Base-by-base conservation (phyloP, 2,329 filamentous ascomycete species). In the Scedosporium boydii region DNA sequence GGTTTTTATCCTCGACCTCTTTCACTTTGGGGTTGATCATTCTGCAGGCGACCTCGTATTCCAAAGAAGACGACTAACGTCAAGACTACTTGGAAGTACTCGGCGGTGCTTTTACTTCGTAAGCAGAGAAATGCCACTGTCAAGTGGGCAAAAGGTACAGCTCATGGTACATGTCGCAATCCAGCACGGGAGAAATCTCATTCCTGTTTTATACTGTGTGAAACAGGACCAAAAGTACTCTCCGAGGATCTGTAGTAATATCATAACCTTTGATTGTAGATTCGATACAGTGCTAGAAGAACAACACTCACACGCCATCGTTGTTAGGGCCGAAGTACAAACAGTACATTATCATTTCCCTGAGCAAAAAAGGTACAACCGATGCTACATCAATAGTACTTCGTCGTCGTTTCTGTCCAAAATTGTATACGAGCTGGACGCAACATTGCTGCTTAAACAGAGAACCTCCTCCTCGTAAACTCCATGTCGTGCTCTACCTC, bases 41-140 rank as follows among this genome's bases (percentile, higher is more conserved):
- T 16, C 46, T 61, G 59, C 59, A 29, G 27, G 59, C 42, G 29
- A 55, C 46, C 59, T 61, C 59, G 59, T 61, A 61, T 61, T 61
- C 59, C 18, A n/a, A 29, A 27, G 18, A 55, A 14, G 18, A 18
- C 5, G 21, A 10, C 18, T 4, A 55, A 27, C 18, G 21, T 12
- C 5, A 27, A 53, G 21, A 10, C 27, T 3, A 6, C 27, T 5
- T 29, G 27, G 27, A 29, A 29, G 27, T 38, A 38, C 34, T 38
- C 34, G 34, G 34, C 29, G 29, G 29, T 34, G 7, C 9, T 10
- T 34, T 38, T 14, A 12, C 34, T 12, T 38, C 10, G 10, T 38
- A 38, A 55, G 18, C 44, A 48, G 44, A 21, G 44, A n/a, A 48
- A 48, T n/a, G 9, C n/a, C 44, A 18, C 44, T 9, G 14, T 21